Evolutionary conservation across 1,139 yeast genomes (phyloP).

Genomic region (Geotrichum restrictum): DNA sequence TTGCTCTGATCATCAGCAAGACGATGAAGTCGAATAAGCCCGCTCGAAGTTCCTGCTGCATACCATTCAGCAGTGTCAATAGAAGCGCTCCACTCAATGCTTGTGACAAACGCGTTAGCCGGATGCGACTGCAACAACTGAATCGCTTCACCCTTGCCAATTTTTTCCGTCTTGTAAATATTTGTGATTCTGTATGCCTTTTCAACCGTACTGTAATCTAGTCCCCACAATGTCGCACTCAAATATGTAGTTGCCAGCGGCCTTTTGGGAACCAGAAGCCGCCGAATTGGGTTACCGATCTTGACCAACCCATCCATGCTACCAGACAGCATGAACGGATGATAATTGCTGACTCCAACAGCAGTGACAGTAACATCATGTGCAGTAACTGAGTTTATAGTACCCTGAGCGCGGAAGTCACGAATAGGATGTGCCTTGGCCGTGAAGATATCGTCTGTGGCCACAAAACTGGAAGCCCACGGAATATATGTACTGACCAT

Average conservation of each 20-base stretch:
- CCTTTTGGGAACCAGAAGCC: constrained; percentile 44
- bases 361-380: constrained; percentile 43
- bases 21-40: constrained; percentile 62
- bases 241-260: constrained; percentile 33
- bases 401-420: constrained; percentile 30
- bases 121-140: constrained; percentile 43
- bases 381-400: constrained; percentile 21
- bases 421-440: constrained; percentile 41
- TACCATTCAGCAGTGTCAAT: constrained; percentile 51
- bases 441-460: constrained; percentile 44
- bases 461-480: constrained; percentile 41
- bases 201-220: constrained; percentile 41
- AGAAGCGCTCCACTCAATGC: constrained; percentile 62
- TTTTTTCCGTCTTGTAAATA: constrained; percentile 25
- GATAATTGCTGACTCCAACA: constrained; percentile 45
- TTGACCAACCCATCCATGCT: constrained; percentile 57
- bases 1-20: constrained; percentile 28
- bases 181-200: constrained; percentile 41
- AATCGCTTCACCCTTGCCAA: constrained; percentile 27
- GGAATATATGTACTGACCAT: constrained; percentile 39
- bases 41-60: constrained; percentile 64
- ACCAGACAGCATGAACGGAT: constrained; percentile 61
- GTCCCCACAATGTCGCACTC: constrained; percentile 37
- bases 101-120: constrained; percentile 50
- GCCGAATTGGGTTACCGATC: constrained; percentile 44